phyloP scores from a whole-genome alignment of 345 rosid species.

The Cochlearia excelsa region DNA sequence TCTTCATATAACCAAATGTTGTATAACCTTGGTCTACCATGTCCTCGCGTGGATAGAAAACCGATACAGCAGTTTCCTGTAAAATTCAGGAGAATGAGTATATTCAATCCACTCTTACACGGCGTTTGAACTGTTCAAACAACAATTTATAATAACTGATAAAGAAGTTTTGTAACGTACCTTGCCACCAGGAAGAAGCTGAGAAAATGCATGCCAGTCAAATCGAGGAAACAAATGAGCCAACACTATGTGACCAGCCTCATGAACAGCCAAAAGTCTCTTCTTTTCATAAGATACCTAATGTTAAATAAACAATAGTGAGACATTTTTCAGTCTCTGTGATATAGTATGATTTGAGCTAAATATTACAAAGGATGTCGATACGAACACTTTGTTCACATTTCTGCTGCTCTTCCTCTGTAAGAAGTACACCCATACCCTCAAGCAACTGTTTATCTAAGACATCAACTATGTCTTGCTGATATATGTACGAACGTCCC shows the following conservation, averaged over 20 bases:
- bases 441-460: constrained; percentile 94
- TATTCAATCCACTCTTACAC: constrained; percentile 14
- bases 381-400: constrained; percentile 74
- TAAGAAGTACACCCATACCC: constrained; percentile 97
- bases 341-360: constrained; percentile 14
- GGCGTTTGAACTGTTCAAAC: background rate
- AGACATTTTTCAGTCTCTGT: constrained; percentile 10
- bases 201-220: constrained; percentile 99
- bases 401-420: constrained; percentile 95
- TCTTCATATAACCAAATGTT: constrained; percentile 95
- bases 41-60: constrained; percentile 94
- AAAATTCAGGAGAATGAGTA: constrained; percentile 10
- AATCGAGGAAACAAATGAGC: constrained; percentile 95
- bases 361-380: constrained; percentile 11
- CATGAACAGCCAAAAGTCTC: constrained; percentile 88
- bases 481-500: constrained; percentile 72
- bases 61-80: constrained; percentile 93
- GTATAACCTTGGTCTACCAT: constrained; percentile 94
- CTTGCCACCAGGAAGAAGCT: constrained; percentile 98
- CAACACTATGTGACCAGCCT: constrained; percentile 88
- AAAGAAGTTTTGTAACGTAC: constrained; percentile 35
- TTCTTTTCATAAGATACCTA: constrained; percentile 86
- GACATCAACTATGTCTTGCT: constrained; percentile 87
- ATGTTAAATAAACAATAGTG: constrained; percentile 25
- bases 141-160: constrained; percentile 1